phyloP scores from a whole-genome alignment of 257 asterid genomes.

The Euphrasia confusa region DNA sequence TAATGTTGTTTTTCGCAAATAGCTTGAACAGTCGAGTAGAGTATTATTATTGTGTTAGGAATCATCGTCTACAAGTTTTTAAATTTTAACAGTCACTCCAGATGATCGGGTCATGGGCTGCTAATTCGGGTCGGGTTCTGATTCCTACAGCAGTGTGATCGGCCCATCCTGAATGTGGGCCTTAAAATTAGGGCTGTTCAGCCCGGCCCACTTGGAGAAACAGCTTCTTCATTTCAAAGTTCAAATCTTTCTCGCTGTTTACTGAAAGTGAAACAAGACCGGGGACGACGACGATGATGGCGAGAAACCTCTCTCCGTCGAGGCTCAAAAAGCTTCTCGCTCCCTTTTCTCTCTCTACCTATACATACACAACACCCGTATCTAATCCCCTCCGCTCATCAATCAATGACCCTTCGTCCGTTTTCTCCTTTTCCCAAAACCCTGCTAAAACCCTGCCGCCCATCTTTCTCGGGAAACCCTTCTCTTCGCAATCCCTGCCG shows the following conservation, averaged over 20 bases:
- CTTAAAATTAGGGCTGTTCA: not conserved
- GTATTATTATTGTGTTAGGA: no score
- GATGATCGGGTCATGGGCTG: not conserved
- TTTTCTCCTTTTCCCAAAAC: conserved; percentile 34
- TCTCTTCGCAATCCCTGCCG: conserved; percentile 36
- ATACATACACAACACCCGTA: conserved; percentile 28
- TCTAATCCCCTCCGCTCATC: conserved; percentile 23
- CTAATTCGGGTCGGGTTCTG: not conserved
- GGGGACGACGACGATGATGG: not conserved
- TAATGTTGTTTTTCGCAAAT: not conserved
- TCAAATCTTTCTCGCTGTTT: not conserved
- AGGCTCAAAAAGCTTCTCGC: conserved; percentile 28
- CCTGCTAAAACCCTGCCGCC: conserved; percentile 49
- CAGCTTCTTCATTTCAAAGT: not conserved
- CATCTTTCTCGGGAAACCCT: conserved; percentile 32
- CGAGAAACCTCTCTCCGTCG: not conserved
- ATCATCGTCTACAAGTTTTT: no score
- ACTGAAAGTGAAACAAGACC: no score
- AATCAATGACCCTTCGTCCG: conserved; percentile 19
- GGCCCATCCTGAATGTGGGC: not conserved
- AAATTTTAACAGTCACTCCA: no score
- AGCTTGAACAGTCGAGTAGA: no score
- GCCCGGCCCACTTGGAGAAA: not conserved
- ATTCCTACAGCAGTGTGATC: not conserved
- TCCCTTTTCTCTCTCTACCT: conserved; percentile 32